Percentiles rank a stretch among this genome's conserved stretches.
These are phyloP conservation scores for Fusarium agapanthi DNA, from an alignment of 2,329 filamentous ascomycete genomes.

Conservation along the genomic window DNA sequence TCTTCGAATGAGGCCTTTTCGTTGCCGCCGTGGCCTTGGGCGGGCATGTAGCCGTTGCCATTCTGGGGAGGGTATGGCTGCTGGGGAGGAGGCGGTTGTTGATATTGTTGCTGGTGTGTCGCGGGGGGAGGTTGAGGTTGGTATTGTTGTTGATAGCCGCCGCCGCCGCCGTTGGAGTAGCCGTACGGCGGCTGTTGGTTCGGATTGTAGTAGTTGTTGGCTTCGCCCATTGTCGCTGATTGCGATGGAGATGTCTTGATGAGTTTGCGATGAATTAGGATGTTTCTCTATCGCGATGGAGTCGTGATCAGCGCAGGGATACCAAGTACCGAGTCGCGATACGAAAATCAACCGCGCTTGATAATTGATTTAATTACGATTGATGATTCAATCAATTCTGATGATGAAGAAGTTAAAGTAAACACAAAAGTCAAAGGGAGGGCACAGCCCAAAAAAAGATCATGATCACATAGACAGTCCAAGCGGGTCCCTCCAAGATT, in stretches of 20 bases:
- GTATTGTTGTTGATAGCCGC: slow-evolving; percentile 36
- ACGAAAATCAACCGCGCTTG: background rate
- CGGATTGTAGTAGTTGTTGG: slow-evolving; percentile 46
- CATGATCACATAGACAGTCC: slow-evolving; percentile 7
- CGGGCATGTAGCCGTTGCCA: slow-evolving; percentile 47
- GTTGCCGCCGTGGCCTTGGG: slow-evolving; percentile 46
- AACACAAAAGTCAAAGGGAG: background rate
- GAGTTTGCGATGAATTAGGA: background rate
- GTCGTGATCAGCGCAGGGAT: slow-evolving; percentile 31
- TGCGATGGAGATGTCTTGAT: background rate
- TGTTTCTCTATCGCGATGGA: slow-evolving; percentile 1
- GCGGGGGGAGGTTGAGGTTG: slow-evolving; percentile 39
- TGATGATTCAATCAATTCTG: background rate
- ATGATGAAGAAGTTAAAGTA: background rate
- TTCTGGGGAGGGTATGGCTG: slow-evolving; percentile 41
- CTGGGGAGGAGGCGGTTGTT: slow-evolving; percentile 34
- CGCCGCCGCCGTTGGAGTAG: slow-evolving; percentile 28
- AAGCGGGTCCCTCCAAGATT: slow-evolving; percentile 30
- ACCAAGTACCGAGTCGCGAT: background rate
- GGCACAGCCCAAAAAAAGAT: background rate
- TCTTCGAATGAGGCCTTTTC: slow-evolving; percentile 75
- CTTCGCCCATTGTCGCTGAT: slow-evolving; percentile 46
- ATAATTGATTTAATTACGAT: background rate
- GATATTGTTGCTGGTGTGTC: slow-evolving; percentile 35
- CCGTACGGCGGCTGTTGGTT: slow-evolving; percentile 31